Evolutionary conservation across 2,329 filamentous ascomycete genomes (phyloP), one percentile per base, ranked within the genome.

Genomic region (Niveomyces coronatus): DNA sequence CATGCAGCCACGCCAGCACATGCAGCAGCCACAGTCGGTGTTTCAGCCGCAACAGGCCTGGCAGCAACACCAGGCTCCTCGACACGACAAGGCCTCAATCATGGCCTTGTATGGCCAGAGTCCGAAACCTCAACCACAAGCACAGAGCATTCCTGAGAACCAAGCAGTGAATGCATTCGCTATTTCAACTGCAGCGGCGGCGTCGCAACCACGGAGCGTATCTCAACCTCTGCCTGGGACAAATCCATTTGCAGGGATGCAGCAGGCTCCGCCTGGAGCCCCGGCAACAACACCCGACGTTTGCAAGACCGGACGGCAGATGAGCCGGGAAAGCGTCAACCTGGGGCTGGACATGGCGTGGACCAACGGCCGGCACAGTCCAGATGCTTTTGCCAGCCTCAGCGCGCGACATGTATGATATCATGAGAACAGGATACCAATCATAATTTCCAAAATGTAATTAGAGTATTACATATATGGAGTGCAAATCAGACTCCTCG

Each of bases 351-450:
- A 75, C 40, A 71, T 78, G 65, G 69, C 73, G 31, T 78, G 74
- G 74, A 68, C 67, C 49, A 80, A 79, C 49, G 83, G 83, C 9
- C 66, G 83, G 29, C 82, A 87, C 52, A 86, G 82, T 49, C 83
- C 83, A 4, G 83, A 88, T 57, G 83, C 83, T 11, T 88, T 87
- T 67, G 76, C 82, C 3, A 83, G 79, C 35, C 63, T 88, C 45
- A 85, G 81, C 50, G 76, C 81, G 37, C 64, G 71, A 47, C 69
- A 72, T 50, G 60, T 55, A 52, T 68, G 49, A 61, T 52, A 40
- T 55, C 46, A 60, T 43, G 42, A 47, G 27, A 42, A 36, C 26
- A 42, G 40, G 36, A 42, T 38, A 42, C 35, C 30, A 35, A 35
- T 11, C 23, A 33, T 38, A 38, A 26, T 31, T 37, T n/a, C 22